phyloP scores from a whole-genome alignment of 805 yeast species.

The Lipomyces mesembrius region DNA sequence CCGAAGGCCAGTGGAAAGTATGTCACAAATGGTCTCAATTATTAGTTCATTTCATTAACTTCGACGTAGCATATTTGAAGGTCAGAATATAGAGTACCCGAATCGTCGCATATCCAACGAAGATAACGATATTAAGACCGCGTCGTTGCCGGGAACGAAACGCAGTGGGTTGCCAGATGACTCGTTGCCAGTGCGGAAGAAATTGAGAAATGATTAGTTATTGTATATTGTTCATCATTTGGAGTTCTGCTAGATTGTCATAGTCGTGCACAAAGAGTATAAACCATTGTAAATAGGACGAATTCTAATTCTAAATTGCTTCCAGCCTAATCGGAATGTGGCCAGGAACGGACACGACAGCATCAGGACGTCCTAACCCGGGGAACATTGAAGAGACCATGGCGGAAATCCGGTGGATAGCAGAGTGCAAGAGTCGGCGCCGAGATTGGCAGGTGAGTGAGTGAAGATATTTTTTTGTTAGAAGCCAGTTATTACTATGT shows the following conservation, averaged over 20 bases:
- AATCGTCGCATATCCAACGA: constrained; percentile 83
- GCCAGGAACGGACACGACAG: too few species aligned
- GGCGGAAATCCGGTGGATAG: too few species aligned
- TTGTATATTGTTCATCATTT: neutral
- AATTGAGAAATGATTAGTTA: constrained; percentile 21
- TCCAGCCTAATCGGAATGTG: too few species aligned
- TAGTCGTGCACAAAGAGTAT: neutral
- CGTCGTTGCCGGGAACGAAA: constrained; percentile 45
- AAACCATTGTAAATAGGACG: neutral
- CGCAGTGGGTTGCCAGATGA: constrained; percentile 41
- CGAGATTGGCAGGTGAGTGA: too few species aligned
- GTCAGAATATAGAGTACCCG: constrained; percentile 76
- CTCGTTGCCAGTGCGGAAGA: constrained; percentile 30
- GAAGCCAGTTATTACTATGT: too few species aligned
- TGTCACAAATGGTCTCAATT: constrained; percentile 3
- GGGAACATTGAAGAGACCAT: too few species aligned
- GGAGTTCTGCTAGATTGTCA: neutral
- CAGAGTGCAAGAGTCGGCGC: too few species aligned
- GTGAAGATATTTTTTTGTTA: too few species aligned
- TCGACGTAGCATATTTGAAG: constrained; percentile 64
- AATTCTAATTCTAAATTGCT: neutral
- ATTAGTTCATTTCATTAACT: neutral
- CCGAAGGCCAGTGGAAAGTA: constrained; percentile 68
- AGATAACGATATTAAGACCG: constrained; percentile 71
- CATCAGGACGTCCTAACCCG: too few species aligned